These are phyloP conservation scores for Colletotrichum plurivorum DNA, from an alignment of 2,329 filamentous ascomycete species.

Conservation along the genomic window DNA sequence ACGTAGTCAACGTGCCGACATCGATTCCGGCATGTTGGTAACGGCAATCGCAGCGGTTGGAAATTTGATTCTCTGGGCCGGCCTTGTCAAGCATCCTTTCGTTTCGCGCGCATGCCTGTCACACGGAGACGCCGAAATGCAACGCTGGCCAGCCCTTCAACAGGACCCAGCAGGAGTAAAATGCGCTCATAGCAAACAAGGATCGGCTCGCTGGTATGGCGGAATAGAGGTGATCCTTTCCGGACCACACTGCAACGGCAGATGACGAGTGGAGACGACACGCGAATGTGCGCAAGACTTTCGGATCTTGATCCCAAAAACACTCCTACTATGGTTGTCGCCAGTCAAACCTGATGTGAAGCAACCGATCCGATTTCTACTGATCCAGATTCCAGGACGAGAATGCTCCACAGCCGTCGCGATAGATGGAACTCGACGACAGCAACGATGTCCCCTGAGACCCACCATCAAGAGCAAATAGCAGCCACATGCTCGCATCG, in stretches of 20 bases:
- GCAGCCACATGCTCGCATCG: background rate
- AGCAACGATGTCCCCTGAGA: background rate
- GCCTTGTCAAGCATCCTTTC: background rate
- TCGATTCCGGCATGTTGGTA: conserved; percentile 18
- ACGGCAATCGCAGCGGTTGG: conserved; percentile 2
- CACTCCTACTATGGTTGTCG: background rate
- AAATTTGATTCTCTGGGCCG: background rate
- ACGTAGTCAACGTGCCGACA: conserved; percentile 18
- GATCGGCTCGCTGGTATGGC: conserved; percentile 6
- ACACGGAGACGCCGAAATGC: conserved; percentile 20
- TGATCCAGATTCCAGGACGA: background rate
- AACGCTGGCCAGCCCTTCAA: background rate
- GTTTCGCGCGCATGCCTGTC: background rate
- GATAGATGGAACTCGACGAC: background rate
- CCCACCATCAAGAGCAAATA: background rate
- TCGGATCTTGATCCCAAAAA: conserved; percentile 4
- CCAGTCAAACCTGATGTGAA: background rate
- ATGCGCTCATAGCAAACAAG: conserved; percentile 11
- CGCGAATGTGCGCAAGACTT: background rate
- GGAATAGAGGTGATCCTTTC: conserved; percentile 10
- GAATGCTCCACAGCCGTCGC: background rate
- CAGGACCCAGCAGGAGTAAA: conserved; percentile 13
- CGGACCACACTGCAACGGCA: background rate
- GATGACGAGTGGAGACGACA: conserved; percentile 15
- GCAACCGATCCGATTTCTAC: background rate